Evolutionary conservation across 148 eudicot species (phyloP), one percentile per base, ranked within the genome.

Genomic region (Rhododendron molle): DNA sequence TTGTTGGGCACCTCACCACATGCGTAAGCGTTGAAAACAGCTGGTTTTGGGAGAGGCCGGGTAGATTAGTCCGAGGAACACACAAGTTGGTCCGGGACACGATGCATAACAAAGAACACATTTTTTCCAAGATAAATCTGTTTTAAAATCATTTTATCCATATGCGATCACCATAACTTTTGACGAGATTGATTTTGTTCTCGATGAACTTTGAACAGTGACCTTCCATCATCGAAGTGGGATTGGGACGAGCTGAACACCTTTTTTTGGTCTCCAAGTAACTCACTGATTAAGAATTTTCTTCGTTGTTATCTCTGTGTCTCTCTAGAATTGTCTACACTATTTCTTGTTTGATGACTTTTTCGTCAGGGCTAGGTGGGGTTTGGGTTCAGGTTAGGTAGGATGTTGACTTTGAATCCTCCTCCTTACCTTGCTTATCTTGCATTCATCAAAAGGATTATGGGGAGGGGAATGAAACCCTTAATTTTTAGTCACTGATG

Each of bases 41-140:
- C 5, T 38, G 40, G 40, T 38, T 40, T 5, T 40, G 44, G 7
- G 44, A 40, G 44, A 40, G 44, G 44, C 44, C 0, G 7, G 44
- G 6, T 7, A 40, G 44, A 40, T 40, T 14, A 56, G 60, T 18
- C 7, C 2, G 0, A 54, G 60, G 23, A 16, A 18, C 23, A 56
- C 60, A 0, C 21, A 56, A 56, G 60, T 16, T 56, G 7, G 23
- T 56, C 60, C 0, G 23, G 21, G 60, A 56, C 60, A 56, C 21
- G 0, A 0, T 56, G 23, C 60, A 1, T 16, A 18, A 56, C 7
- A 23, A 18, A 56, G 5, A 18, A 1, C 5, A 20, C 16, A 0
- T 56, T 56, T 56, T 52, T 18, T 18, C 14, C 8, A 56, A 56
- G 60, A 18, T 56, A 16, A 54, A 56, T 56, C 60, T 56, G 60